Conservation (phyloP, 768 basidiomycete genomes). For the Grammothele lineata region DNA sequence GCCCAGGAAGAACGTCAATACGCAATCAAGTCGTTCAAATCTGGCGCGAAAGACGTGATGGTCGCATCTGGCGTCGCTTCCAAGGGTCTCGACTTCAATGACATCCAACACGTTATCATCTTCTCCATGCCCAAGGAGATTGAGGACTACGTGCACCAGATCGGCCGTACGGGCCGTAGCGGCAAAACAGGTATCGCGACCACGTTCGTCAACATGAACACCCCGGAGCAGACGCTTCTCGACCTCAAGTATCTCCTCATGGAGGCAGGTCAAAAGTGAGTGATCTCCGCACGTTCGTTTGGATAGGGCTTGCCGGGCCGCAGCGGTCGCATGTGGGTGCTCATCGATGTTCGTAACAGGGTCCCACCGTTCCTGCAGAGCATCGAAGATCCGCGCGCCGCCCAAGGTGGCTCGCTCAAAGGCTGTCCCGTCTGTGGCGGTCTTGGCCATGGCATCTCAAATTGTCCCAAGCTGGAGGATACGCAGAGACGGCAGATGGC, state of each 20-base stretch:
- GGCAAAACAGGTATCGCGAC: conserved; percentile 99
- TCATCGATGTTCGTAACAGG: conserved; percentile 37
- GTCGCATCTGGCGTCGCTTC: conserved; percentile 97
- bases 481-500: conserved; percentile 88
- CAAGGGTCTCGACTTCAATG: conserved; percentile 97
- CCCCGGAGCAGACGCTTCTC: conserved; percentile 90
- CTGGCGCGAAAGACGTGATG: conserved; percentile 98
- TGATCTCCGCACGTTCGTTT: conserved; percentile 12
- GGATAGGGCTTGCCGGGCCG: no score
- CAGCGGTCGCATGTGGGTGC: background rate
- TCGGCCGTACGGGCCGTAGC: conserved; percentile 94
- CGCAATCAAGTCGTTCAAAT: conserved; percentile 97
- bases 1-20: conserved; percentile 99
- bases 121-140: conserved; percentile 99
- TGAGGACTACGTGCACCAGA: conserved; percentile 99
- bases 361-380: conserved; percentile 90
- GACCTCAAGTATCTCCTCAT: conserved; percentile 96
- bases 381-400: conserved; percentile 86
- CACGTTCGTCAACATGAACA: conserved; percentile 98
- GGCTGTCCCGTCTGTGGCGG: conserved; percentile 97
- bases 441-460: conserved; percentile 89
- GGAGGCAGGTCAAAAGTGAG: conserved; percentile 96
- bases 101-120: conserved; percentile 98
- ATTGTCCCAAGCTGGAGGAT: conserved; percentile 97
- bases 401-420: conserved; percentile 70